Evolutionary conservation across 1,284 basidiomycete genomes (phyloP), one percentile per base, ranked within the genome.

Genomic region (Ustilago esculenta): DNA sequence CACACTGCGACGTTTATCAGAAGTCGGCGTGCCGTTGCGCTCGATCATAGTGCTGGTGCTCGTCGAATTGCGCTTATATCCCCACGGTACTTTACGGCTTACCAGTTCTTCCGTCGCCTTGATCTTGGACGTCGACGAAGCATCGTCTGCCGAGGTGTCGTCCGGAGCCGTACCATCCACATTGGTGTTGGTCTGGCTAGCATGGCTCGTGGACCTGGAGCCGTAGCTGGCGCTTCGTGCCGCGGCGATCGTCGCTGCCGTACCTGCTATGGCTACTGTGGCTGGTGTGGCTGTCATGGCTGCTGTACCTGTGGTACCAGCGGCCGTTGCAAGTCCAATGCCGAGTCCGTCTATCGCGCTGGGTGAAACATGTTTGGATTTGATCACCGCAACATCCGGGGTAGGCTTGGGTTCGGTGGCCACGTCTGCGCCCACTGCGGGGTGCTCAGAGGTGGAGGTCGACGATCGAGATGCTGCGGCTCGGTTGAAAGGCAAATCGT

Each of bases 21-120:
- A 60, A 10, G 23, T 58, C 4, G 68, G 61, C 14, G 63, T 66
- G 40, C 49, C 54, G 6, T 43, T 58, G 29, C 68, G 63, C 20
- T 66, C 68, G 23, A 45, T 48, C 37, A 43, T 37, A 0, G 30
- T 32, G 8, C 18, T 35, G 10, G 47, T 30, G 43, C 54, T 63
- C 25, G 59, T 48, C 20, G 72, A 74, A 18, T 57, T 59, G 30
- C 72, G 60, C 23, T 67, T 68, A 43, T 76, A 76, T 24, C 65
- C 60, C 72, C 72, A 76, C 11, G 74, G 74, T 17, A 78, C 64
- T 30, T 76, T 76, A 33, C 74, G 65, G 42, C 74, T 74, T n/a
- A 68, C 66, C 21, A 69, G 47, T 37, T 70, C 69, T 7, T 69
- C 65, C 3, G 50, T 14, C 5, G 47, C 21, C 34, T 55, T 59